Evolutionary conservation across 2,329 filamentous ascomycete species (phyloP).

Genomic region (Monascus ruber): DNA sequence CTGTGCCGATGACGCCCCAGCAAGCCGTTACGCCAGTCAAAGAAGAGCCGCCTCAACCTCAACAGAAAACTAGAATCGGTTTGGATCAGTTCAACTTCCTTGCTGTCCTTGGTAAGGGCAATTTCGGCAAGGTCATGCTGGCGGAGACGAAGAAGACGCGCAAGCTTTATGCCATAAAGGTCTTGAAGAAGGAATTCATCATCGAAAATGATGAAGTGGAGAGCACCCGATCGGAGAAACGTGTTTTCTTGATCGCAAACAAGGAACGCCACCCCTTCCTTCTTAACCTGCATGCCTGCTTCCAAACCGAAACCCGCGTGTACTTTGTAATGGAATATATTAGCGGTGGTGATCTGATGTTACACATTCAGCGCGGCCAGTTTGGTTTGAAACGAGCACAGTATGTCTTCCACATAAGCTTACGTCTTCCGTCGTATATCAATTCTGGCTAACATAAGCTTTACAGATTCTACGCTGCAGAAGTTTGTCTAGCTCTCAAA

Average conservation of each 20-base stretch:
- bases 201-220: constrained; percentile 99
- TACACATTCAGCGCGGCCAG: constrained; percentile 94
- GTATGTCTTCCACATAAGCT: constrained; percentile 42
- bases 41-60: constrained; percentile 21
- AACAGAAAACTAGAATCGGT: constrained; percentile 58
- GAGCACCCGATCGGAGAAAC: constrained; percentile 93
- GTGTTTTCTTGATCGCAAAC: constrained; percentile 93
- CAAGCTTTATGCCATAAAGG: constrained; percentile 95
- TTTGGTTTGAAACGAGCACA: constrained; percentile 94
- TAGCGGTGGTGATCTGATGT: constrained; percentile 94
- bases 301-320: constrained; percentile 95
- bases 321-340: constrained; percentile 99
- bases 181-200: constrained; percentile 99
- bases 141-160: constrained; percentile 90
- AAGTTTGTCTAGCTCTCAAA: constrained; percentile 92
- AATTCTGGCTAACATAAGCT: constrained; percentile 8
- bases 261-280: constrained; percentile 94
- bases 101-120: constrained; percentile 94
- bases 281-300: constrained; percentile 89
- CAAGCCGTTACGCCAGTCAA: constrained; percentile 11
- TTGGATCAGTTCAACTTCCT: constrained; percentile 99
- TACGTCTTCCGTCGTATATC: neutral
- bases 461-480: constrained; percentile 81
- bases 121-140: constrained; percentile 99
- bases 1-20: constrained; percentile 11